A percentile compares a stretch with the other conserved stretches of the same genome.
Conservation (phyloP, 2,329 filamentous ascomycete species). For the Scytalidium sp. region DNA sequence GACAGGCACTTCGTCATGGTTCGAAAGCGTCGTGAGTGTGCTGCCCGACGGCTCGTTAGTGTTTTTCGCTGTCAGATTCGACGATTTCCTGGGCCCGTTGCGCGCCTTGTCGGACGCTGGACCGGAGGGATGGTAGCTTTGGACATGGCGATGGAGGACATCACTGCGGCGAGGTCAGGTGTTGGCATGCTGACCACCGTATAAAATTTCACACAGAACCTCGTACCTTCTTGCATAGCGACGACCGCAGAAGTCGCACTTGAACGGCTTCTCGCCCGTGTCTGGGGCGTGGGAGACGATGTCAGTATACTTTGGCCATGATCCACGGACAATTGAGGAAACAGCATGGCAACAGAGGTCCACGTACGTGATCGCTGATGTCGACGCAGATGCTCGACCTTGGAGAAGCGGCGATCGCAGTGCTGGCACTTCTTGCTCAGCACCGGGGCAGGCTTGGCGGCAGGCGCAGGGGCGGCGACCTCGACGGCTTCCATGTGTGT, state of each 20-base stretch:
- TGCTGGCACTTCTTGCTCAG: constrained; percentile 40
- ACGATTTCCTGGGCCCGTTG: neutral
- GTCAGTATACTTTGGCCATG: neutral
- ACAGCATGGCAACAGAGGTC: constrained; percentile 1
- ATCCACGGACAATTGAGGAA: constrained; percentile 17
- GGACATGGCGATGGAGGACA: constrained; percentile 21
- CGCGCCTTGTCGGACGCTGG: neutral
- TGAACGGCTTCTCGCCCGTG: constrained; percentile 51
- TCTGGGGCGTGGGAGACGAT: constrained; percentile 30
- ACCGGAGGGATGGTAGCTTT: constrained; percentile 12
- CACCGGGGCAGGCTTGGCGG: constrained; percentile 14
- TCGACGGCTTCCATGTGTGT: neutral
- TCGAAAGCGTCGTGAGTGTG: constrained; percentile 3
- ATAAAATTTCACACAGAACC: constrained; percentile 25
- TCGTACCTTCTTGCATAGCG: constrained; percentile 53
- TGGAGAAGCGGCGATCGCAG: constrained; percentile 53
- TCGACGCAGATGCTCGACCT: constrained; percentile 52
- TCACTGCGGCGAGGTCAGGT: constrained; percentile 14
- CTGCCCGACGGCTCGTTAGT: constrained; percentile 13
- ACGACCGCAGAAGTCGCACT: constrained; percentile 51
- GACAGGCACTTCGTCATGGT: constrained; percentile 13
- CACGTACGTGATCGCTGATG: constrained; percentile 52
- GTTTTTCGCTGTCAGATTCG: constrained; percentile 2
- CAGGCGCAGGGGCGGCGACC: neutral
- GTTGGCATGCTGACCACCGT: neutral